Evolutionary conservation across 768 basidiomycete species (phyloP), one percentile per base, ranked within the genome.

Genomic region (Hygrocybe punicea): DNA sequence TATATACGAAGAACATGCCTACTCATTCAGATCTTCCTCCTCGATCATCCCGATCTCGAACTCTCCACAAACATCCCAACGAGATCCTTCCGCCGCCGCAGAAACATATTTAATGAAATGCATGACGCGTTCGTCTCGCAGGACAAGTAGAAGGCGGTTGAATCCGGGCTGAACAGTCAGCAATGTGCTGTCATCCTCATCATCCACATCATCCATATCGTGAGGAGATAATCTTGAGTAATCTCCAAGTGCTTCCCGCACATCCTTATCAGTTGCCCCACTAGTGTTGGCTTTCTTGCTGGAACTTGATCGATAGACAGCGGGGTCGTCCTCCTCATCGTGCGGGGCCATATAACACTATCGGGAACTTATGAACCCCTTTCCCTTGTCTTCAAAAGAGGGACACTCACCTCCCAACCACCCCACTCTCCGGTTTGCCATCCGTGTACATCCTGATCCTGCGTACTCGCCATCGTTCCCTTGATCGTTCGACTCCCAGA

Each of bases 271-370:
- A 13, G 11, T 6, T 23, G 7, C 17, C 5, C 21, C 23, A 23
- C 13, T 23, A 23, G 73, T 67, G 3, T 61, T 29, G 9, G 62
- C 51, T 3, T 61, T 37, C 58, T 78, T 78, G 66, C 79, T 78
- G 39, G 78, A 77, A 19, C 84, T 81, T 16, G 83, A 81, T 25
- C 93, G 87, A 69, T 96, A 98, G 14, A 97, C 88, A 1, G 95
- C 93, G 13, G 94, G 94, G 69, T 98, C 95, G 60, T 96, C 94
- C 65, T 93, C 92, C 63, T 91, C 93, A 60, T 95, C 87, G 61
- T 96, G 93, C 40, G 92, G 91, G 1, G 93, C 90, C 83, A 97
- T 89, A 71, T 98, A 98, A 67, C 93, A 94, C 87, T 93, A 19
- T 40, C 16, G 51, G 51, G 54, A 29, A 60, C 29, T 23, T 16